A percentile compares a stretch with the other conserved stretches of the same genome.
Evolutionary conservation across 441 rosid genomes (phyloP).

Genomic region (Eruca vesicaria): DNA sequence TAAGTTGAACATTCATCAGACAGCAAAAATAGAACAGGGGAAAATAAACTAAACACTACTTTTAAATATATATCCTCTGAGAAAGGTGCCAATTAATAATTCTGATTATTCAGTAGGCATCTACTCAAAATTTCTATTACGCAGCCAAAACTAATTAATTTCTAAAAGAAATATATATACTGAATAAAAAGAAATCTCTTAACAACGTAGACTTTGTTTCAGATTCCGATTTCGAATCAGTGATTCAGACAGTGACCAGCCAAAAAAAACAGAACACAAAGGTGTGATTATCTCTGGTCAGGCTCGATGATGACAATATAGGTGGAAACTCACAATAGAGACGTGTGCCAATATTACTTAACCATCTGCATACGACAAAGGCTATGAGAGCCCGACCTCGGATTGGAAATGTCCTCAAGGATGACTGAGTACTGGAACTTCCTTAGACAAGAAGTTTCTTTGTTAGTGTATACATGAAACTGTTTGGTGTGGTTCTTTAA

Average conservation of each 20-base stretch:
- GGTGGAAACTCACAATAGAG: neutral
- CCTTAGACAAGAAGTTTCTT: slow-evolving; percentile 12
- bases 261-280: slow-evolving; percentile 11
- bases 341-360: neutral
- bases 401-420: slow-evolving; percentile 75
- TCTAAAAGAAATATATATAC: no score
- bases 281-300: slow-evolving; percentile 2
- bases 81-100: neutral
- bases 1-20: slow-evolving; percentile 21
- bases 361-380: slow-evolving; percentile 18
- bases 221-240: slow-evolving; percentile 11
- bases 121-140: slow-evolving; percentile 4
- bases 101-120: neutral
- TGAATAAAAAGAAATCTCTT: slow-evolving; percentile 16
- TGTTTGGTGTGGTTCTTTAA: no score
- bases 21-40: neutral
- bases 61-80: neutral
- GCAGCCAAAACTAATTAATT: neutral
- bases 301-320: slow-evolving; percentile 29
- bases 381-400: slow-evolving; percentile 46
- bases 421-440: slow-evolving; percentile 34
- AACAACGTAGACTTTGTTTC: slow-evolving; percentile 8
- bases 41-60: neutral
- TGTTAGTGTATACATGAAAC: slow-evolving; percentile 14
- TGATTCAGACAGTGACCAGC: slow-evolving; percentile 22